Percentiles rank a stretch among this genome's conserved stretches.
These are phyloP conservation scores for Panaeolus papilionaceus DNA, from an alignment of 768 basidiomycete species.

Conservation along the genomic window DNA sequence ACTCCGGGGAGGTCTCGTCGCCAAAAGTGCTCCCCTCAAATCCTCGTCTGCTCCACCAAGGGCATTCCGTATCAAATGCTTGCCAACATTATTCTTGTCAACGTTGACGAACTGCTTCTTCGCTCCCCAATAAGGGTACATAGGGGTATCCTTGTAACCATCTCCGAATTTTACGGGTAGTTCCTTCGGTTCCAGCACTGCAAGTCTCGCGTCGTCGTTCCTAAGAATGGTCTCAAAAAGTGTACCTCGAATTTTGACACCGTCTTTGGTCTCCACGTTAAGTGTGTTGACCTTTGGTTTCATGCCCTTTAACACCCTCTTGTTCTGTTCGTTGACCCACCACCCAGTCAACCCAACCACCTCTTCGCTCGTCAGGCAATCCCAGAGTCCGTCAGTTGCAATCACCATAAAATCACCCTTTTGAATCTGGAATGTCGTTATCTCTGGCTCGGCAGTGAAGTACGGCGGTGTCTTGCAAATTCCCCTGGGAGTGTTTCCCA, in stretches of 20 bases:
- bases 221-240: not conserved
- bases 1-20: slow-evolving; percentile 42
- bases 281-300: not conserved
- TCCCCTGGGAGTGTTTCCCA: slow-evolving; percentile 39
- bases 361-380: slow-evolving; percentile 58
- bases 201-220: not conserved
- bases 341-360: slow-evolving; percentile 49
- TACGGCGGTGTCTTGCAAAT: slow-evolving; percentile 57
- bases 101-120: slow-evolving; percentile 46
- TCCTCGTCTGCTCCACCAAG: slow-evolving; percentile 57
- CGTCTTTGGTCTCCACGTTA: not conserved
- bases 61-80: slow-evolving; percentile 60
- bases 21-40: slow-evolving; percentile 45
- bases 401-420: slow-evolving; percentile 63
- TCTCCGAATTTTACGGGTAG: slow-evolving; percentile 39
- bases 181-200: slow-evolving; percentile 25
- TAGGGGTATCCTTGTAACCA: slow-evolving; percentile 37
- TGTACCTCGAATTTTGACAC: not conserved
- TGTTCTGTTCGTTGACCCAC: slow-evolving; percentile 31
- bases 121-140: slow-evolving; percentile 44
- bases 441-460: slow-evolving; percentile 60
- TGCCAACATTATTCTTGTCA: slow-evolving; percentile 54
- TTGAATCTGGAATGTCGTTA: slow-evolving; percentile 46
- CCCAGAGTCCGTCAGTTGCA: slow-evolving; percentile 63
- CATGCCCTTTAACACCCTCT: not conserved